Conservation (phyloP, 1,284 basidiomycete species). For the Trametes sp. region DNA sequence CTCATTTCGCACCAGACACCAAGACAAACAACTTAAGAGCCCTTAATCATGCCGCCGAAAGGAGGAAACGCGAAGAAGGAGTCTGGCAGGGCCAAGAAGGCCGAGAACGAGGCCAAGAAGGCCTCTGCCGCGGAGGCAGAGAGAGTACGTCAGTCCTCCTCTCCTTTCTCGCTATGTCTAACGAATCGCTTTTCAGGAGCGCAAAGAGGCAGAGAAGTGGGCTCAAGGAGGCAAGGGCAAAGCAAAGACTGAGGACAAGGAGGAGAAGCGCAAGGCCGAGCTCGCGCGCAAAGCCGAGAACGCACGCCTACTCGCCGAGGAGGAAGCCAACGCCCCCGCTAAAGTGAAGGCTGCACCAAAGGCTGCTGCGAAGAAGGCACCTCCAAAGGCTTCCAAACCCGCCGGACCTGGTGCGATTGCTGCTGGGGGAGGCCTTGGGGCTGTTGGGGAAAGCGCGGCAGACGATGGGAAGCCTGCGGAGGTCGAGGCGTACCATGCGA, state of each 20-base stretch:
- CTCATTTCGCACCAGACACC: neutral
- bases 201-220: slow-evolving; percentile 85
- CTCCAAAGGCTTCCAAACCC: slow-evolving; percentile 55
- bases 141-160: slow-evolving; percentile 51
- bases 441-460: slow-evolving; percentile 30
- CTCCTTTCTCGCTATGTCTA: neutral
- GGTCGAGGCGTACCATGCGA: slow-evolving; percentile 79
- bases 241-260: slow-evolving; percentile 70
- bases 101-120: slow-evolving; percentile 89
- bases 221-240: slow-evolving; percentile 72
- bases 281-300: slow-evolving; percentile 80
- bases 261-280: slow-evolving; percentile 78
- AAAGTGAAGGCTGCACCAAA: slow-evolving; percentile 76
- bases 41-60: slow-evolving; percentile 75
- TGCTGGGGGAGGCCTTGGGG: slow-evolving; percentile 61
- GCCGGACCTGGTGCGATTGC: slow-evolving; percentile 81
- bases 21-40: neutral
- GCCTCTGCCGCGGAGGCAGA: slow-evolving; percentile 64
- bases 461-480: slow-evolving; percentile 45
- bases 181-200: slow-evolving; percentile 56
- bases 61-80: slow-evolving; percentile 92
- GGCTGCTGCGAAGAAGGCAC: slow-evolving; percentile 64
- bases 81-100: slow-evolving; percentile 87
- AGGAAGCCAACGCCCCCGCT: slow-evolving; percentile 74
- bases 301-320: slow-evolving; percentile 82